phyloP scores from a whole-genome alignment of 345 rosid genomes.

The Barbarea vulgaris region DNA sequence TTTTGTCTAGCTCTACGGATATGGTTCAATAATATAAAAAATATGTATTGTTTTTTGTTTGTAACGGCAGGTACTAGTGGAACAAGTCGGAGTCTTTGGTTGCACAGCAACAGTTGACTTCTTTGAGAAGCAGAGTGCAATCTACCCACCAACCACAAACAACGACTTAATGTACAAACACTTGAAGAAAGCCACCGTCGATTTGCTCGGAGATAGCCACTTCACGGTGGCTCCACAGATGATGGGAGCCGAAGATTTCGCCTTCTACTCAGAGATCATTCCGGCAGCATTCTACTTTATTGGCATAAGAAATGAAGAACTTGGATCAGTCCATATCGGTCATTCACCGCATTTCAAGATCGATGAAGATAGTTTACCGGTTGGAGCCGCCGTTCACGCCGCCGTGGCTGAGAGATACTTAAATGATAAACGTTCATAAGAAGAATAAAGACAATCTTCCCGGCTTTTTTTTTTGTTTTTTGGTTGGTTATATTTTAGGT shows the following conservation, averaged over 20 bases:
- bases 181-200: slow-evolving; percentile 64
- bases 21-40: not conserved
- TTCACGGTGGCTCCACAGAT: slow-evolving; percentile 66
- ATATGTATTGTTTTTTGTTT: not conserved
- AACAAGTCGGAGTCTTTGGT: slow-evolving; percentile 67
- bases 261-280: slow-evolving; percentile 68
- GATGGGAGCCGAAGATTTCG: slow-evolving; percentile 97
- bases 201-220: slow-evolving; percentile 57
- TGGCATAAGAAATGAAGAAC: slow-evolving; percentile 75
- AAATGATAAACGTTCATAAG: slow-evolving; percentile 38
- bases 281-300: slow-evolving; percentile 82
- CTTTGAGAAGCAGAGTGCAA: slow-evolving; percentile 62
- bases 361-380: slow-evolving; percentile 81
- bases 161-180: slow-evolving; percentile 64
- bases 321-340: slow-evolving; percentile 68
- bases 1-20: not conserved
- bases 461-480: not conserved
- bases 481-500: slow-evolving; percentile 21
- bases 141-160: slow-evolving; percentile 79
- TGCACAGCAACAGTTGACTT: slow-evolving; percentile 70
- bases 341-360: slow-evolving; percentile 87
- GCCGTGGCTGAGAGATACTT: slow-evolving; percentile 84
- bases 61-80: slow-evolving; percentile 66
- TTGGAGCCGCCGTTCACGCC: slow-evolving; percentile 83
- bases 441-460: not conserved